Percentiles rank a stretch among this genome's conserved stretches.
Conservation (phyloP, 1,284 basidiomycete genomes). For the Tranzscheliella williamsii region DNA sequence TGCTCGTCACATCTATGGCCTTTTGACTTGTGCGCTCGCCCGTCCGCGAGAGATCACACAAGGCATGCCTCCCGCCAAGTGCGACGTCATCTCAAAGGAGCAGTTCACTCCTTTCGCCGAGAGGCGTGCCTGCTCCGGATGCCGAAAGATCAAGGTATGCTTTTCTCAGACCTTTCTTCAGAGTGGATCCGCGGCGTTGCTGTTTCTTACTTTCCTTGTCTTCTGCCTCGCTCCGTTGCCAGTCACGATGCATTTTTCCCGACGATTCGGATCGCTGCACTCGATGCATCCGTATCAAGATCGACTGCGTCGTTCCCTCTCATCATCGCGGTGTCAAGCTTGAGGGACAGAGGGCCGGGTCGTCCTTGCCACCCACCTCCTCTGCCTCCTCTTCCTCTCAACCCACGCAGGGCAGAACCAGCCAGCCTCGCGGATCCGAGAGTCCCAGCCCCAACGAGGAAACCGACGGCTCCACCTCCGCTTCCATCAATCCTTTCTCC, state of each 20-base stretch:
- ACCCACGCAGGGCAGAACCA: slow-evolving; percentile 12
- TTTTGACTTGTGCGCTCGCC: too few relatives aligned
- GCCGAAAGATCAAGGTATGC: slow-evolving; percentile 39
- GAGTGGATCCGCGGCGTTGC: too few relatives aligned
- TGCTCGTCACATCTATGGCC: too few relatives aligned
- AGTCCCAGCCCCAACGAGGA: slow-evolving; percentile 26
- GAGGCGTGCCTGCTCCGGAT: slow-evolving; percentile 30
- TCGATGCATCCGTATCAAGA: slow-evolving; percentile 29
- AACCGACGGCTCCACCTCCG: slow-evolving; percentile 11
- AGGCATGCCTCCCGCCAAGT: slow-evolving; percentile 46
- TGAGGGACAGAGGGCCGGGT: slow-evolving; percentile 13
- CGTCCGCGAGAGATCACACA: too few relatives aligned
- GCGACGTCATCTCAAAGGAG: slow-evolving; percentile 42
- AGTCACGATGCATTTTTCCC: slow-evolving; percentile 41
- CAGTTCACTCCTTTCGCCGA: slow-evolving; percentile 37
- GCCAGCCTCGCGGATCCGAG: slow-evolving; percentile 12
- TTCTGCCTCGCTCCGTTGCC: too few relatives aligned
- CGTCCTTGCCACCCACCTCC: not conserved
- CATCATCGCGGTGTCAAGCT: slow-evolving; percentile 40
- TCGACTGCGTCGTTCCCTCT: slow-evolving; percentile 26
- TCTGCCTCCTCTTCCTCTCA: not conserved
- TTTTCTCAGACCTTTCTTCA: not conserved
- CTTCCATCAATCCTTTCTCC: slow-evolving; percentile 29
- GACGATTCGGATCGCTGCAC: slow-evolving; percentile 31
- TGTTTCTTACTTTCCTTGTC: too few relatives aligned